Base-by-base conservation (phyloP, 345 rosid species). In the Camelina sativa region DNA sequence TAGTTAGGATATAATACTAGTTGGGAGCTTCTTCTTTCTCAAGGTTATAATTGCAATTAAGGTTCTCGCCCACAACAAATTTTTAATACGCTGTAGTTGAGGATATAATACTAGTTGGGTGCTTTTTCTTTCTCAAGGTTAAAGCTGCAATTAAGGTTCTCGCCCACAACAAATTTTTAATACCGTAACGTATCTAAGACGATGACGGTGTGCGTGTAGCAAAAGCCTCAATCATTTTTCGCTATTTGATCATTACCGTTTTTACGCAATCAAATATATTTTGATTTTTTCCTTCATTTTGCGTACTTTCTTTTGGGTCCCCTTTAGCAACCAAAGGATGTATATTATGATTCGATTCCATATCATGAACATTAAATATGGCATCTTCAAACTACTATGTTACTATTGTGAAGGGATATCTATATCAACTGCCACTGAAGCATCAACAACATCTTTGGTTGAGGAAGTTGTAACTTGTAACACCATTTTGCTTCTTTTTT, bases 131-230 rank as follows among this genome's bases (percentile, higher is more conserved):
- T 19, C n/a, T 19, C 9, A 34, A 32, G 35, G 34, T 46, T 30
- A 5, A 34, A 32, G 3, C 56, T 58, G n/a, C 48, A 47, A 3
- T 46, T 46, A 9, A 47, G 60, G 15, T 22, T 71, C 48, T 46
- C 32, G 7, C 11, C 64, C 64, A 69, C 66, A 22, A 35, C 23
- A 10, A 25, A 10, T 40, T 47, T 16, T 30, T 10, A 48, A 30
- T 30, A 71, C 40, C 28, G 48, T 20, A 50, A 50, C 68, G 60
- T 71, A 38, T n/a, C 11, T 61, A 35, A 71, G 61, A 62, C 34
- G 55, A 62, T 52, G 55, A 72, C 23, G 54, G 69, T 41, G 55
- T 72, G 64, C 76, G 70, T 63, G 8, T 54, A 41, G 63, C 56
- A 19, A 73, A 73, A 63, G 62, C 70, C 70, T 63, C 56, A 16